Evolutionary conservation across 148 eudicot genomes (phyloP).

Genomic region (Beta vulgaris): DNA sequence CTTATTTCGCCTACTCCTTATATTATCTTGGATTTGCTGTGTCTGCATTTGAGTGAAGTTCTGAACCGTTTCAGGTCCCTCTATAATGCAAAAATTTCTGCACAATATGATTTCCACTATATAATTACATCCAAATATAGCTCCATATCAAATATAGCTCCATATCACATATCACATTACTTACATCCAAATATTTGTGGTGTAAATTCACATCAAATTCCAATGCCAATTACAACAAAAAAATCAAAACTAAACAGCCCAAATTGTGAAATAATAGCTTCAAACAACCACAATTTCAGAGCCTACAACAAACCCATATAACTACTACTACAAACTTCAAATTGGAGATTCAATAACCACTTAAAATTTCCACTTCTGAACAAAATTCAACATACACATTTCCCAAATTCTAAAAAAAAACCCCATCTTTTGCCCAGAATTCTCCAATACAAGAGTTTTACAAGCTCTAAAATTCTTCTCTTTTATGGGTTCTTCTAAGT

Average conservation of each 20-base stretch:
- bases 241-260: too few species aligned
- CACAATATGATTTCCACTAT: slow-evolving; percentile 3
- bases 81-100: slow-evolving; percentile 89
- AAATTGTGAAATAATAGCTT: not conserved
- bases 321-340: not conserved
- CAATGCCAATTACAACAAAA: not conserved
- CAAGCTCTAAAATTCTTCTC: too few species aligned
- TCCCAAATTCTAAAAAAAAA: not conserved
- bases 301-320: not conserved
- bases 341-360: not conserved
- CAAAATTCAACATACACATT: not conserved
- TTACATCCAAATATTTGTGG: too few species aligned
- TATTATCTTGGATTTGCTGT: slow-evolving; percentile 79
- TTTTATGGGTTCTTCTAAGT: too few species aligned
- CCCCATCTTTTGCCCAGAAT: not conserved
- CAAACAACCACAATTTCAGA: not conserved
- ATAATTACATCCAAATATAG: too few species aligned
- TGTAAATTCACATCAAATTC: too few species aligned
- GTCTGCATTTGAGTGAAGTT: slow-evolving; percentile 79
- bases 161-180: too few species aligned
- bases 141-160: too few species aligned
- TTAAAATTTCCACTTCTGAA: too few species aligned
- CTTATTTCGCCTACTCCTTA: slow-evolving; percentile 85
- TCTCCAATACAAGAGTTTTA: too few species aligned
- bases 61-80: slow-evolving; percentile 94